Conservation (phyloP, 2,329 filamentous ascomycete species). For the Eutypa lata region DNA sequence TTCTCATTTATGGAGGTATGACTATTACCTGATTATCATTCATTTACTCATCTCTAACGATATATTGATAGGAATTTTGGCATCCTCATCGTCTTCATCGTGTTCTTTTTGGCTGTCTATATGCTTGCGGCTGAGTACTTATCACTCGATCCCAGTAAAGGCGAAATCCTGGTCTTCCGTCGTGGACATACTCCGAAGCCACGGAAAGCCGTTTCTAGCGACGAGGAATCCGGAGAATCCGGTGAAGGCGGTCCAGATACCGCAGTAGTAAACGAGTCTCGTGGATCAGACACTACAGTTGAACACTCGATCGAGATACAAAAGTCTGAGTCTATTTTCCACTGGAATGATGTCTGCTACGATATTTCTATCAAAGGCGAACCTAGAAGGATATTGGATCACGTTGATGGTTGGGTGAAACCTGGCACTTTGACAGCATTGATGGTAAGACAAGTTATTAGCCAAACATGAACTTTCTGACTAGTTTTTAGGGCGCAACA, state of each 20-base stretch:
- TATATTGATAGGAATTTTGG: conserved; percentile 38
- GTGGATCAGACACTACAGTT: neutral
- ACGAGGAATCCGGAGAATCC: conserved; percentile 21
- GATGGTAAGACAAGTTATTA: conserved; percentile 46
- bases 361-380: conserved; percentile 71
- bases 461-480: neutral
- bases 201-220: conserved; percentile 16
- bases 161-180: conserved; percentile 67
- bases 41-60: neutral
- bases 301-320: conserved; percentile 6
- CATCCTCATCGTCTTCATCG: conserved; percentile 45
- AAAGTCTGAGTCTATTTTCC: conserved; percentile 55
- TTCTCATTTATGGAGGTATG: conserved; percentile 40
- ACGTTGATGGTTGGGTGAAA: conserved; percentile 86
- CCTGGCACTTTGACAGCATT: conserved; percentile 83
- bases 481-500: conserved; percentile 47
- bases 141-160: conserved; percentile 45
- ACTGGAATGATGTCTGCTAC: conserved; percentile 74
- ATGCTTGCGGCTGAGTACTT: conserved; percentile 58
- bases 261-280: neutral
- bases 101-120: conserved; percentile 63
- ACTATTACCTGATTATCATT: conserved; percentile 6
- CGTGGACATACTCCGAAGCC: conserved; percentile 47
- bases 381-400: conserved; percentile 67
- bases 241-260: neutral